Percentiles rank a stretch among this genome's conserved stretches.
These are phyloP conservation scores for Oemleria cerasiformis DNA, from an alignment of 306 rosid species.

Conservation along the genomic window DNA sequence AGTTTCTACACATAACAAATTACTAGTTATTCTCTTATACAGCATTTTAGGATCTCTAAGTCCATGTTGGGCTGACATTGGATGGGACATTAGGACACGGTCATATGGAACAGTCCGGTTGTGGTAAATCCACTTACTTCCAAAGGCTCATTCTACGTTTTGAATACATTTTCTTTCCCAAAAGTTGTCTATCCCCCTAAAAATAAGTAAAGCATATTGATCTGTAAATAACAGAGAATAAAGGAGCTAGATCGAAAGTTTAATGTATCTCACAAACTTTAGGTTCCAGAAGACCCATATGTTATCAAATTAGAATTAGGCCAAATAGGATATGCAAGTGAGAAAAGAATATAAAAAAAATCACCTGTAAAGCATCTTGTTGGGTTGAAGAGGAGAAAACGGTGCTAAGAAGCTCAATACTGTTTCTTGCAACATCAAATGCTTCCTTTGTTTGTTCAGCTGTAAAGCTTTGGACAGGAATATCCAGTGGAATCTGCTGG, in stretches of 20 bases:
- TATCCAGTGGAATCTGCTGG: constrained; percentile 49
- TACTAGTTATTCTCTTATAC: constrained; percentile 7
- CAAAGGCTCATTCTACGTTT: neutral
- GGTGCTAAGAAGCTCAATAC: constrained; percentile 86
- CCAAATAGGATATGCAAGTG: neutral
- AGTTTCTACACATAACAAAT: neutral
- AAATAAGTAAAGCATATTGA: neutral
- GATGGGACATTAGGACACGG: neutral
- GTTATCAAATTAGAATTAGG: neutral
- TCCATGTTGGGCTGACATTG: neutral
- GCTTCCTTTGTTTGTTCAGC: constrained; percentile 90
- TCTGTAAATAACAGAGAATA: neutral
- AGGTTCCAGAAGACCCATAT: neutral
- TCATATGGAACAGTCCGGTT: neutral
- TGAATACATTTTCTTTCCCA: neutral
- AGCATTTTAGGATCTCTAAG: no score
- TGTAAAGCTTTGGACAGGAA: constrained; percentile 56
- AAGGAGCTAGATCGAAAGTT: neutral
- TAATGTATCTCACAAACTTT: neutral
- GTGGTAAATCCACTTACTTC: neutral
- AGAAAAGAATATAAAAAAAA: constrained; percentile 3
- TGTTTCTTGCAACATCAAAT: constrained; percentile 88
- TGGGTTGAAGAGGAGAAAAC: constrained; percentile 89
- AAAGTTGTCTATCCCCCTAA: neutral
- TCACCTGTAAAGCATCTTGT: constrained; percentile 82